These are phyloP conservation scores for Teratosphaeria nubilosa DNA, from an alignment of 2,329 filamentous ascomycete species.

Conservation along the genomic window DNA sequence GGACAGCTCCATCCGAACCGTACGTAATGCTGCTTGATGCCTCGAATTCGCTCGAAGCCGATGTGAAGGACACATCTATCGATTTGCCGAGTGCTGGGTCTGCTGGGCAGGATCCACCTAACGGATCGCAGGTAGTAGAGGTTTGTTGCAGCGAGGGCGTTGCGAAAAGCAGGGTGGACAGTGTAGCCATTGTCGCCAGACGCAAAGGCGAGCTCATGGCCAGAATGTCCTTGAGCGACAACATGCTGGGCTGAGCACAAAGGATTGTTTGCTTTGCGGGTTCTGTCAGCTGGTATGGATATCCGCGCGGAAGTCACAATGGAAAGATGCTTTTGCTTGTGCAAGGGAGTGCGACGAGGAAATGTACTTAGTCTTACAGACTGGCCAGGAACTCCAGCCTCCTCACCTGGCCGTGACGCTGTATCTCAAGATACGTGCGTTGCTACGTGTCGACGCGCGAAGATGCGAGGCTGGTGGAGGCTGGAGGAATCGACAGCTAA, in stretches of 20 bases:
- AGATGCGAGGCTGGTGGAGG: background rate
- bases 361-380: background rate
- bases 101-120: constrained; percentile 54
- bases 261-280: background rate
- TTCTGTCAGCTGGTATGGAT: background rate
- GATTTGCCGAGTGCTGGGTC: constrained; percentile 73
- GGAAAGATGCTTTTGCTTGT: constrained; percentile 3
- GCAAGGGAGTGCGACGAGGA: constrained; percentile 1
- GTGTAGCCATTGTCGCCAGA: constrained; percentile 30
- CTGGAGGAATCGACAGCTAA: background rate
- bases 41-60: constrained; percentile 68
- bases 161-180: constrained; percentile 28
- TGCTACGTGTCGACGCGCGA: background rate
- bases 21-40: constrained; percentile 60
- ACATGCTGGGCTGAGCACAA: constrained; percentile 12
- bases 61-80: constrained; percentile 74
- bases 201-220: constrained; percentile 23
- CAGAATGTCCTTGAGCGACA: constrained; percentile 17
- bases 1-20: constrained; percentile 63
- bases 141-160: constrained; percentile 40
- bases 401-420: background rate
- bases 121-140: constrained; percentile 47
- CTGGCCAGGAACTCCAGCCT: background rate
- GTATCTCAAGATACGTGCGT: background rate
- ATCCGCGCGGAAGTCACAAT: background rate